Conservation (phyloP, 1,284 basidiomycete genomes). For the Cutaneotrichosporon mucoides region DNA sequence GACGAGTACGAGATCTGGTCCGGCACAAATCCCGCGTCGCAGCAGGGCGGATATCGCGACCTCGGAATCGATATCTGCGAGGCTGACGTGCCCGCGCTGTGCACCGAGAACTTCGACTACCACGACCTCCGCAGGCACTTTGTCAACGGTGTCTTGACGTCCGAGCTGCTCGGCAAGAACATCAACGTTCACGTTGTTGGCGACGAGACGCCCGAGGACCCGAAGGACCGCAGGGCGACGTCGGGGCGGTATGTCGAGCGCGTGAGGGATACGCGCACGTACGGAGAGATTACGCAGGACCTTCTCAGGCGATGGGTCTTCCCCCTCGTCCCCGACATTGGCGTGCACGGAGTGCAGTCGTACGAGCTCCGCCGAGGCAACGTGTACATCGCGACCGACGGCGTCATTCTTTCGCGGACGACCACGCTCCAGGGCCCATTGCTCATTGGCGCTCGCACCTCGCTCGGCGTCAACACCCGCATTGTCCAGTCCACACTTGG, state of each 20-base stretch:
- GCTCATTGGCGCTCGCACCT: slow-evolving; percentile 36
- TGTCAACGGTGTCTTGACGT: slow-evolving; percentile 92
- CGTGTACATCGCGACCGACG: slow-evolving; percentile 74
- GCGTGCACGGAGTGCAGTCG: slow-evolving; percentile 71
- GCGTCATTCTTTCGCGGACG: slow-evolving; percentile 70
- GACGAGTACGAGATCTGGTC: slow-evolving; percentile 82
- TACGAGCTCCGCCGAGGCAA: slow-evolving; percentile 83
- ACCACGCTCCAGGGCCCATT: slow-evolving; percentile 39
- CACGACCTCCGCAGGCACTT: slow-evolving; percentile 87
- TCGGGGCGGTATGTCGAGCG: slow-evolving; percentile 78
- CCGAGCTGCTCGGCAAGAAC: slow-evolving; percentile 90
- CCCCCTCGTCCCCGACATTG: slow-evolving; percentile 89
- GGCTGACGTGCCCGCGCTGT: slow-evolving; percentile 73
- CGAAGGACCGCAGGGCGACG: slow-evolving; percentile 10
- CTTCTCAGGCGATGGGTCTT: slow-evolving; percentile 89
- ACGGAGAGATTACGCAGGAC: slow-evolving; percentile 86
- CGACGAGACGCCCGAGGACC: slow-evolving; percentile 14
- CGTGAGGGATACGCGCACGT: slow-evolving; percentile 82
- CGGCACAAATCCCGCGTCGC: slow-evolving; percentile 42
- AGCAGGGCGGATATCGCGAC: slow-evolving; percentile 41
- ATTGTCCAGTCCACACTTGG: slow-evolving; percentile 64
- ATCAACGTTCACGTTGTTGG: slow-evolving; percentile 83
- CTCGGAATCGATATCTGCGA: slow-evolving; percentile 54
- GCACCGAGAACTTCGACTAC: slow-evolving; percentile 99
- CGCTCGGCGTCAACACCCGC: slow-evolving; percentile 38